These are phyloP conservation scores for Phalaenopsis equestris DNA, from an alignment of 106 monocot genomes.

Conservation along the genomic window DNA sequence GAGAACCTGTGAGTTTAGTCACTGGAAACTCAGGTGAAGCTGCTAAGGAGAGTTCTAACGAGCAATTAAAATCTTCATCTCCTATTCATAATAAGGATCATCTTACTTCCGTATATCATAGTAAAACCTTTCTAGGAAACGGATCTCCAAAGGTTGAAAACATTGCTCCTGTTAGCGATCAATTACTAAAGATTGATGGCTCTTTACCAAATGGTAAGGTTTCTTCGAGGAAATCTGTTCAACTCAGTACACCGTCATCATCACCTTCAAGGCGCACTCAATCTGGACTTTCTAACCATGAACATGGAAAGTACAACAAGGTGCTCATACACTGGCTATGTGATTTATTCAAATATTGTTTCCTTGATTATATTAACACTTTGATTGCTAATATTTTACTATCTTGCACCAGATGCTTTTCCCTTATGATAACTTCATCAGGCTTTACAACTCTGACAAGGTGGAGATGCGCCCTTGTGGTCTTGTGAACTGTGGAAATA, in stretches of 20 bases:
- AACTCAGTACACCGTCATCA: slow-evolving; percentile 14
- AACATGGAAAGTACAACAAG: slow-evolving; percentile 19
- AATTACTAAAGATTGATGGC: slow-evolving; percentile 14
- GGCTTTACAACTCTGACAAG: slow-evolving; percentile 62
- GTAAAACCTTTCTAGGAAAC: slow-evolving; percentile 7
- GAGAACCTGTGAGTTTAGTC: not conserved
- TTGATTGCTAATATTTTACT: slow-evolving; percentile 20
- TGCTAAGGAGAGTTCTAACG: slow-evolving; percentile 2
- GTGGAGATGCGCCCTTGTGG: slow-evolving; percentile 75
- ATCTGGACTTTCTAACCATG: slow-evolving; percentile 4
- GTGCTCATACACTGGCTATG: not conserved
- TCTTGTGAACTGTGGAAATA: slow-evolving; percentile 82
- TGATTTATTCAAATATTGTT: not conserved
- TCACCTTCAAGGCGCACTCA: slow-evolving; percentile 16
- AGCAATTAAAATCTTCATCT: slow-evolving; percentile 8
- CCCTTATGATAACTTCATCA: slow-evolving; percentile 68
- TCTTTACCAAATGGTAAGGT: slow-evolving; percentile 9
- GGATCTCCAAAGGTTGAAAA: slow-evolving; percentile 10
- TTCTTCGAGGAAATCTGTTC: slow-evolving; percentile 13
- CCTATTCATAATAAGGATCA: slow-evolving; percentile 12
- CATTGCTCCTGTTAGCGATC: slow-evolving; percentile 4
- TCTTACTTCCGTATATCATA: slow-evolving; percentile 4
- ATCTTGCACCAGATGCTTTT: slow-evolving; percentile 53
- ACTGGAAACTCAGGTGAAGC: slow-evolving; percentile 4
- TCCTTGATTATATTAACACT: not conserved